Conservation (phyloP, 805 yeast genomes). For the Saccharomyces mikatae region DNA sequence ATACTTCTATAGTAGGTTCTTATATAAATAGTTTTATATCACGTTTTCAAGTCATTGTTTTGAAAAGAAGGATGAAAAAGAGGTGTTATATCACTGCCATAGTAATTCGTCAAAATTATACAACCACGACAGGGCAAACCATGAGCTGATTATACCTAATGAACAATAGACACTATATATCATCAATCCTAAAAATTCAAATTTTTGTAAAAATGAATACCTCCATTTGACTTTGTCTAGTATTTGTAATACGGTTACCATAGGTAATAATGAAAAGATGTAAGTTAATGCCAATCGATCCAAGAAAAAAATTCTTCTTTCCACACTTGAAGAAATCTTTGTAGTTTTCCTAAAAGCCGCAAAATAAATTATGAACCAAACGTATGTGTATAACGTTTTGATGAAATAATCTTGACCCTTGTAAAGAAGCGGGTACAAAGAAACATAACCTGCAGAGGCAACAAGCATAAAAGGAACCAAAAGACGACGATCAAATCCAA, state of each 20-base stretch:
- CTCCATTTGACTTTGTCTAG: slow-evolving; percentile 50
- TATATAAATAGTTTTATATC: neutral
- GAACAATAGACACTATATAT: slow-evolving; percentile 79
- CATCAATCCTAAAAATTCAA: slow-evolving; percentile 75
- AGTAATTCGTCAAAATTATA: slow-evolving; percentile 75
- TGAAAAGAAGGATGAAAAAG: no score
- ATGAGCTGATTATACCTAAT: slow-evolving; percentile 73
- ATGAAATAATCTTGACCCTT: slow-evolving; percentile 74
- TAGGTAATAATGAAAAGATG: slow-evolving; percentile 55
- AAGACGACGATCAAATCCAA: slow-evolving; percentile 61
- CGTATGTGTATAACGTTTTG: slow-evolving; percentile 66
- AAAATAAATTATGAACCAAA: slow-evolving; percentile 77
- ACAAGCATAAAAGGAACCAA: slow-evolving; percentile 64
- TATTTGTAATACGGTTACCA: slow-evolving; percentile 42
- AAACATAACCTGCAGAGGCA: slow-evolving; percentile 73
- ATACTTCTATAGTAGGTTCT: neutral
- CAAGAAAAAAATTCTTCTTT: slow-evolving; percentile 50
- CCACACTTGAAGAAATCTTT: slow-evolving; percentile 33
- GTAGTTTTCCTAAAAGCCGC: slow-evolving; percentile 66
- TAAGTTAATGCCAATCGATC: slow-evolving; percentile 66
- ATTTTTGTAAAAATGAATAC: slow-evolving; percentile 45
- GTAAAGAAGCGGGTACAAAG: slow-evolving; percentile 78
- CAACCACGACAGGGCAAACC: slow-evolving; percentile 85
- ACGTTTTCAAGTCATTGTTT: neutral
- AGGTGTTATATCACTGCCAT: slow-evolving; percentile 34